Evolutionary conservation across 1,284 basidiomycete species (phyloP), one percentile per base, ranked within the genome.

Genomic region (Puccinia novopanici): DNA sequence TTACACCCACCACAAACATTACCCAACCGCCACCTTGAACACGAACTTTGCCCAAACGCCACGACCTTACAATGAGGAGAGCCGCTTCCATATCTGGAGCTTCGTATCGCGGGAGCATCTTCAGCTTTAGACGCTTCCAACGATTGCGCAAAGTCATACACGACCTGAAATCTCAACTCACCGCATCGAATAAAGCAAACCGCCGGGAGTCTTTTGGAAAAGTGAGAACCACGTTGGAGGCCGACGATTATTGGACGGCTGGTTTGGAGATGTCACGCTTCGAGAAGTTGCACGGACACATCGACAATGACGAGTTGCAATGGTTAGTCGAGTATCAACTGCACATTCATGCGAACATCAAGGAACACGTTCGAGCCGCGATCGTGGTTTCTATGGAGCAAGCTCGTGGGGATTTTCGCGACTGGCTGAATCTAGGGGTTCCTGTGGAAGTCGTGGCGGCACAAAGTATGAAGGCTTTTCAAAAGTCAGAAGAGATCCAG

Each of bases 181-280:
- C 22, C 12, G n/a, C n/a, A 13, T 5, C n/a, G 8, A 24, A 57
- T 22, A 24, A 22, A 27, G 22, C 55, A 5, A 57, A 27, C 24
- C 24, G 55, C 24, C 4, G 27, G 24, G 55, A 57, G 9, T 12
- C n/a, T 57, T 57, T 57, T 27, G 12, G 24, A 24, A 24, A 24
- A 57, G 24, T 57, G 2, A 22, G 27, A 27, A n/a, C 8, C 4
- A 4, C 34, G 34, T 34, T 34, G 34, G 34, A 4, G 45, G 45
- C 45, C 48, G 42, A 70, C 48, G 67, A 70, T 70, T 70, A 48
- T 48, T 70, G 67, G 67, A 70, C 42, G 8, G 42, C 67, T 9
- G 67, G 67, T 42, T 70, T 70, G n/a, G 67, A 70, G 34, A 70
- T 70, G 9, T 45, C 67, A 12, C n/a, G 19, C 5, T 70, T 70